A percentile compares a stretch with the other conserved stretches of the same genome.
Conservation (phyloP, 345 rosid species). For the Pugionium dolabratum region DNA sequence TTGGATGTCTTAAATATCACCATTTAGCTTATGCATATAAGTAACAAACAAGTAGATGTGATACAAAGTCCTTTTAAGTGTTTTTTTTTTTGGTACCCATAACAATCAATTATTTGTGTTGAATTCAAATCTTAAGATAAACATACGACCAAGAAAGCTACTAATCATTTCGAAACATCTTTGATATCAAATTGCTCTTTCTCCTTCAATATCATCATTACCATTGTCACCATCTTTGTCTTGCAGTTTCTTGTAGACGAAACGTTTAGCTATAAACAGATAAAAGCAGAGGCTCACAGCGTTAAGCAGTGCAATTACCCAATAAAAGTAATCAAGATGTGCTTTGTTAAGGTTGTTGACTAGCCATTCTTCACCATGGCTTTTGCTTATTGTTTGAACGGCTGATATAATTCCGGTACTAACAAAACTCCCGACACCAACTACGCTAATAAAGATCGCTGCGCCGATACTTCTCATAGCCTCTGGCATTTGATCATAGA, state of each 20-base stretch:
- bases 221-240: slow-evolving; percentile 22
- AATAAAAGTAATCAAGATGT: slow-evolving; percentile 62
- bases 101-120: neutral
- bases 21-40: neutral
- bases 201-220: slow-evolving; percentile 19
- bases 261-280: slow-evolving; percentile 54
- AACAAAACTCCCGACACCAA: slow-evolving; percentile 77
- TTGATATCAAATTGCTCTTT: slow-evolving; percentile 22
- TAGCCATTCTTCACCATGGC: slow-evolving; percentile 57
- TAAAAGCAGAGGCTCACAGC: slow-evolving; percentile 57
- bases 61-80: neutral
- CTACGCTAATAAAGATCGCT: slow-evolving; percentile 59
- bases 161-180: neutral
- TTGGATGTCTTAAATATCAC: slow-evolving; percentile 2
- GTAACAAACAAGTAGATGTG: neutral
- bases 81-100: slow-evolving; percentile 15
- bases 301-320: slow-evolving; percentile 70
- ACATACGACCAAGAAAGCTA: slow-evolving; percentile 1
- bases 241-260: slow-evolving; percentile 64
- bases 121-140: neutral
- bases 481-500: slow-evolving; percentile 89
- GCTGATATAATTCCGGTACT: slow-evolving; percentile 56
- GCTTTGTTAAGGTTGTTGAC: slow-evolving; percentile 68
- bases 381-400: slow-evolving; percentile 53
- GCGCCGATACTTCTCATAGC: slow-evolving; percentile 86